Percentiles rank a stretch among this genome's conserved stretches.
Evolutionary conservation across 768 basidiomycete genomes (phyloP).

Genomic region (Termitomyces titanicus): DNA sequence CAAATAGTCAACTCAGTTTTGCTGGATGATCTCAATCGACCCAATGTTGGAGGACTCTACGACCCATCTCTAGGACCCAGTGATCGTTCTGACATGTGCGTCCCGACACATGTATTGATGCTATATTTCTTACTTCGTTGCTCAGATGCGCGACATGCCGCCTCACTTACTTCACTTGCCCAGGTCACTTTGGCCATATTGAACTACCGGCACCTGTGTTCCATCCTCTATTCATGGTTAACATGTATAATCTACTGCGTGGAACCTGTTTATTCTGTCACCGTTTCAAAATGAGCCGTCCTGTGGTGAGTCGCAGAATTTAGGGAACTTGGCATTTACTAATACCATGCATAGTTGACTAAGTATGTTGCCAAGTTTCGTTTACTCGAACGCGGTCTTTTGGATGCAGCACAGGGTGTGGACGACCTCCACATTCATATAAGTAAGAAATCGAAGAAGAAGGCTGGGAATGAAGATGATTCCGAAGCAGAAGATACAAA

Average conservation of each 20-base stretch:
- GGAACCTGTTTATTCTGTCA: conserved; percentile 94
- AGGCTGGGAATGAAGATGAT: conserved; percentile 35
- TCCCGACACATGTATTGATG: conserved; percentile 16
- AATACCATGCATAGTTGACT: conserved; percentile 47
- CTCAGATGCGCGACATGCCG: conserved; percentile 89
- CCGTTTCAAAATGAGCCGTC: conserved; percentile 74
- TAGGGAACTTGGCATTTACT: background rate
- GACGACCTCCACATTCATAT: conserved; percentile 59
- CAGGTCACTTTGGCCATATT: conserved; percentile 98
- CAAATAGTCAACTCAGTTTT: conserved; percentile 92
- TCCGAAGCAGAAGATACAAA: conserved; percentile 36
- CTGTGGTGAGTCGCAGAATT: conserved; percentile 45
- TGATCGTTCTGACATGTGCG: conserved; percentile 87
- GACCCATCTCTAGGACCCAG: conserved; percentile 94
- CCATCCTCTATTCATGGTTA: conserved; percentile 93
- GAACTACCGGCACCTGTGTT: conserved; percentile 94
- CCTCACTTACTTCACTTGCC: conserved; percentile 90
- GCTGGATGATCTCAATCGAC: conserved; percentile 90
- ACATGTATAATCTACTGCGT: conserved; percentile 84
- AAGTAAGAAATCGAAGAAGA: conserved; percentile 25
- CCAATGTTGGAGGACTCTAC: conserved; percentile 89
- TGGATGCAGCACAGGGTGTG: conserved; percentile 75
- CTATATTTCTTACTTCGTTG: conserved; percentile 10
- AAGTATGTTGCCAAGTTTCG: conserved; percentile 86
- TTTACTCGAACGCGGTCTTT: conserved; percentile 84